phyloP scores from a whole-genome alignment of 78 protist genomes.

The Mastigamoeba balamuthi region DNA sequence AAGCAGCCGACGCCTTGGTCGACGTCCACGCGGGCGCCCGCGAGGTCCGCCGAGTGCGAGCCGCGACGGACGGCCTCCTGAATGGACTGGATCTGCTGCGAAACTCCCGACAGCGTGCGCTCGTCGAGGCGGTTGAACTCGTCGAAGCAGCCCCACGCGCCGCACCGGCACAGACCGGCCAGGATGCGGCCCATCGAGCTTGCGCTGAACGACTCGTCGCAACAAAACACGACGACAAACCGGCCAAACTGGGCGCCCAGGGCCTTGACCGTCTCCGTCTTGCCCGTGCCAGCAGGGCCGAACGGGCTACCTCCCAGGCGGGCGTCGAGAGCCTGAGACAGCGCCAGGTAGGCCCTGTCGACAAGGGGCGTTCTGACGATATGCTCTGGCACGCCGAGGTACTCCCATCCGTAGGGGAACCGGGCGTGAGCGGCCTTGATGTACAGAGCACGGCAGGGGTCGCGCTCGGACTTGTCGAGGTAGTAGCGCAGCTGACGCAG shows the following conservation, averaged over 20 bases:
- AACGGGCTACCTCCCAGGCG: conserved; percentile 94
- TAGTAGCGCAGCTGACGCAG: conserved; percentile 82
- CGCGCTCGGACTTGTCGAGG: conserved; percentile 26
- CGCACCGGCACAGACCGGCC: conserved; percentile 93
- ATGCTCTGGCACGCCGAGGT: conserved; percentile 90
- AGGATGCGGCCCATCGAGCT: conserved; percentile 94
- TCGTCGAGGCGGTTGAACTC: conserved; percentile 99
- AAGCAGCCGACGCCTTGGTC: conserved; percentile 84
- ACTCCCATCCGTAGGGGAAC: conserved; percentile 89
- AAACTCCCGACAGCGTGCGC: conserved; percentile 96
- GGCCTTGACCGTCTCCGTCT: conserved; percentile 95
- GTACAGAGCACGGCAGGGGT: conserved; percentile 19
- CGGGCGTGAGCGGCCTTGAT: conserved; percentile 81
- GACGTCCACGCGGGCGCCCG: conserved; percentile 42
- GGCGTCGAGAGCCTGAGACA: conserved; percentile 82
- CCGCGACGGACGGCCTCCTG: conserved; percentile 71
- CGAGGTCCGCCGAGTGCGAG: conserved; percentile 44
- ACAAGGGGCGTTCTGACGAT: conserved; percentile 93
- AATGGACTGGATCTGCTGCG: conserved; percentile 95
- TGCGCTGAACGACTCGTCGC: conserved; percentile 95
- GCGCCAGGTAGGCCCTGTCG: conserved; percentile 75
- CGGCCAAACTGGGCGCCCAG: conserved; percentile 85
- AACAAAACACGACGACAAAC: conserved; percentile 88
- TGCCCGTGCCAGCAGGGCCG: conserved; percentile 99
- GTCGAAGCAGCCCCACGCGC: conserved; percentile 99